Base-by-base conservation (phyloP, 176 grass and related monocot species). In the Musa acuminata region DNA sequence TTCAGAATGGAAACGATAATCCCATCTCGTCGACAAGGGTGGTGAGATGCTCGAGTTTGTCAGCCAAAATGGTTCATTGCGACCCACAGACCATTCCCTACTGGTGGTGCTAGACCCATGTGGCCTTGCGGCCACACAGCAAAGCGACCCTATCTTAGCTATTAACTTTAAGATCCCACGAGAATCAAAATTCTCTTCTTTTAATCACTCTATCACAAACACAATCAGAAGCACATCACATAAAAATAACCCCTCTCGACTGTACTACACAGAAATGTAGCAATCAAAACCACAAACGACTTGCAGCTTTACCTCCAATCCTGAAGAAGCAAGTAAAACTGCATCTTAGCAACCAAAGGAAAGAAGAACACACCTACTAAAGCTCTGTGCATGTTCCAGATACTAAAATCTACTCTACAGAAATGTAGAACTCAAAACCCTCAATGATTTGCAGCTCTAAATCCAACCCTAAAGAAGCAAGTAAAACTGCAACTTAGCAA, bases 51-150 rank as follows among this genome's bases (percentile, higher is more conserved):
- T 90, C 13, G 88, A 76, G 25, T 85, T 91, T 24, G 77, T 69
- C 71, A 77, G 80, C 92, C 84, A 87, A 50, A 79, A 82, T 0
- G 83, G 86, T 8, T 92, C 89, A 52, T 55, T 87, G 13, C 51
- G 74, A 14, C 85, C 72, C 72, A 88, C 79, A 22, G 92, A 90
- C 88, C 92, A 96, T 49, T 96, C 92, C 3, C 75, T 73, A 67
- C 75, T 96, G 1, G 88, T 77, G 51, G 84, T 84, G 72, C 74
- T 81, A 16, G 86, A 72, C 23, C 84, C 86, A 71, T 96, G 92
- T 27, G 88, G 84, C 72, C 88, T 83, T 1, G 86, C 86, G 0
- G 86, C 92, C 66, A 96, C 92, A n/a, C 88, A 96, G 64, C 92
- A 96, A 71, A 96, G 72, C 8, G 92, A 91, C 72, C 88, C 92